Conservation (phyloP, 495 filamentous ascomycete genomes). For the Hypoxylon fragiforme region DNA sequence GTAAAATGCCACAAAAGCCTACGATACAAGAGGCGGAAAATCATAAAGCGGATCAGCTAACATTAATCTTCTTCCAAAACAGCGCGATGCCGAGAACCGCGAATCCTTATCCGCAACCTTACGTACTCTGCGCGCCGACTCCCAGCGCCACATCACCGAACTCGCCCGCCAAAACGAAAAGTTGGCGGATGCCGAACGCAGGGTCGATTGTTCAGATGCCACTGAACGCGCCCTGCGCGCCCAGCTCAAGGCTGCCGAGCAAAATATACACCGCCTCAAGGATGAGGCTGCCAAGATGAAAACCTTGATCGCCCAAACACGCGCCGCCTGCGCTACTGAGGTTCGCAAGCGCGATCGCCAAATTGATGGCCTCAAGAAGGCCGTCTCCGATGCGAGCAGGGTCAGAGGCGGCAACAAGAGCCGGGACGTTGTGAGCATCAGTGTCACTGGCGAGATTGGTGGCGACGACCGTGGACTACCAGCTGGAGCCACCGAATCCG, state of each 20-base stretch:
- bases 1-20: background rate
- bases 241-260: constrained; percentile 72
- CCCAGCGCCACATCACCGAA: constrained; percentile 67
- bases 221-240: constrained; percentile 69
- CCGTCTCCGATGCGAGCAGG: constrained; percentile 57
- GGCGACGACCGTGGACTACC: constrained; percentile 41
- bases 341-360: constrained; percentile 88
- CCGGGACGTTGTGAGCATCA: constrained; percentile 57
- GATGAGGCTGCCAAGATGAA: constrained; percentile 82
- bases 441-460: constrained; percentile 53
- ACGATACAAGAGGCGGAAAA: background rate
- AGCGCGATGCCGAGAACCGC: constrained; percentile 88
- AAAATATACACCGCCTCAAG: constrained; percentile 66
- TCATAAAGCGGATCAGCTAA: constrained; percentile 2
- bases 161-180: constrained; percentile 65
- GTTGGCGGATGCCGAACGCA: constrained; percentile 70
- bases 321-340: constrained; percentile 87
- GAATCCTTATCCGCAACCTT: constrained; percentile 80
- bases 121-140: constrained; percentile 69
- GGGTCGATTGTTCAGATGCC: constrained; percentile 72
- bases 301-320: constrained; percentile 74
- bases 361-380: constrained; percentile 83
- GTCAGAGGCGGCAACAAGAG: constrained; percentile 52
- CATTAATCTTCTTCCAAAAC: background rate
- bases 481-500: constrained; percentile 55